A percentile compares a stretch with the other conserved stretches of the same genome.
Evolutionary conservation across 2,329 filamentous ascomycete species (phyloP).

Genomic region (Domatiomyces catenatus): DNA sequence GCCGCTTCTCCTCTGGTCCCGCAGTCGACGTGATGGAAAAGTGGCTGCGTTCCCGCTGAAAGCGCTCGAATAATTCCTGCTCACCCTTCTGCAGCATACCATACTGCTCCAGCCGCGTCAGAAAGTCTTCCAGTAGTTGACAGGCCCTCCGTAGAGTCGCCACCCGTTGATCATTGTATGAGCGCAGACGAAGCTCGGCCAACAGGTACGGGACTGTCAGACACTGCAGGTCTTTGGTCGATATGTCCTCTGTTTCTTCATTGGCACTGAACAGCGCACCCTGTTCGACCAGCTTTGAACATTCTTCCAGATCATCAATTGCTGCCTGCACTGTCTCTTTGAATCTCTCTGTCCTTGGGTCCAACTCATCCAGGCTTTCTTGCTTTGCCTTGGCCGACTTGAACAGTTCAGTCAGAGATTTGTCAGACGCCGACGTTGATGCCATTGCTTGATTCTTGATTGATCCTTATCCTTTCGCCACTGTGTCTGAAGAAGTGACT

Average conservation of each 20-base stretch:
- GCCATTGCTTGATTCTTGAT: no score
- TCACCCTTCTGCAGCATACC: constrained; percentile 51
- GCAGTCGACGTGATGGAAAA: constrained; percentile 57
- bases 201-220: constrained; percentile 63
- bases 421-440: constrained; percentile 1
- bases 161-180: constrained; percentile 49
- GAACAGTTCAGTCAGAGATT: constrained; percentile 12
- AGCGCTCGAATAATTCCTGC: constrained; percentile 54
- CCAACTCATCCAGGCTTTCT: constrained; percentile 11
- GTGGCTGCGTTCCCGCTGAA: constrained; percentile 50
- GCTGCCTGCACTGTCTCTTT: constrained; percentile 10
- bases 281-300: constrained; percentile 50
- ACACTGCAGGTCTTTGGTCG: constrained; percentile 71
- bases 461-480: no score
- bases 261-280: constrained; percentile 81
- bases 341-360: constrained; percentile 11
- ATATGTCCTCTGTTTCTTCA: constrained; percentile 72
- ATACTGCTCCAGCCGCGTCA: constrained; percentile 65
- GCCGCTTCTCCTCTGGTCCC: constrained; percentile 54
- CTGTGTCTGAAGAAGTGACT: no score
- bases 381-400: constrained; percentile 10
- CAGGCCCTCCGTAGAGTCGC: constrained; percentile 48
- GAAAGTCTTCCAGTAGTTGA: constrained; percentile 59
- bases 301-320: constrained; percentile 37
- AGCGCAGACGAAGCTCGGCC: constrained; percentile 60